Evolutionary conservation across 2,329 filamentous ascomycete species (phyloP).

Genomic region (Sporothrix humicola): DNA sequence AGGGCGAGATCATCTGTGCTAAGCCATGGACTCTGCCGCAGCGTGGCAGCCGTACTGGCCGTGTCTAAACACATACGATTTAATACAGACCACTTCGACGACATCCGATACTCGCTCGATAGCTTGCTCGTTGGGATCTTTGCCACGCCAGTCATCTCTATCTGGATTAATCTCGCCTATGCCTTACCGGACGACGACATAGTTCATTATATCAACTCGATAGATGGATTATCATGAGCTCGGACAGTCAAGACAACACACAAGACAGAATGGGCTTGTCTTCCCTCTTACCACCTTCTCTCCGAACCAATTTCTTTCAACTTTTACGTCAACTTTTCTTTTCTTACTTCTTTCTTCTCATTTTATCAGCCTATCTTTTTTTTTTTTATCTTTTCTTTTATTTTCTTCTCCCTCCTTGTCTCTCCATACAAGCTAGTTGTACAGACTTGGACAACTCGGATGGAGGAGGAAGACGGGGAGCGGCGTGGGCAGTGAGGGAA

Average conservation of each 20-base stretch:
- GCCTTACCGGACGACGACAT: background rate
- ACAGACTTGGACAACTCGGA: no score
- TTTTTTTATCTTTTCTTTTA: background rate
- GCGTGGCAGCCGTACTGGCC: constrained; percentile 47
- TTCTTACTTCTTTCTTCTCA: background rate
- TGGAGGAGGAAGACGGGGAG: background rate
- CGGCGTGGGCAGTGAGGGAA: background rate
- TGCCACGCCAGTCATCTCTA: background rate
- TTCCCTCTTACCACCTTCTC: background rate
- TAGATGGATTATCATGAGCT: background rate
- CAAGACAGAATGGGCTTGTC: constrained; percentile 6
- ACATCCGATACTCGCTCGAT: background rate
- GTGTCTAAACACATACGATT: constrained; percentile 11
- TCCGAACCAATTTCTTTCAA: background rate
- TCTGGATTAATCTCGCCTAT: constrained; percentile 8
- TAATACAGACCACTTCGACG: background rate
- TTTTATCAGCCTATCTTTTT: constrained; percentile 12
- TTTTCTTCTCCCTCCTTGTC: background rate
- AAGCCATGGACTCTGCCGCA: constrained; percentile 73
- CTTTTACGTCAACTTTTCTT: background rate
- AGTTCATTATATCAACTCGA: background rate
- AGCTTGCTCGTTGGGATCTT: background rate
- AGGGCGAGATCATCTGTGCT: constrained; percentile 82
- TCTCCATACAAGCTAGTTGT: background rate
- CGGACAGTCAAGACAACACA: background rate